Base-by-base conservation (phyloP, 2,329 filamentous ascomycete species). In the Fusarium buxicola region DNA sequence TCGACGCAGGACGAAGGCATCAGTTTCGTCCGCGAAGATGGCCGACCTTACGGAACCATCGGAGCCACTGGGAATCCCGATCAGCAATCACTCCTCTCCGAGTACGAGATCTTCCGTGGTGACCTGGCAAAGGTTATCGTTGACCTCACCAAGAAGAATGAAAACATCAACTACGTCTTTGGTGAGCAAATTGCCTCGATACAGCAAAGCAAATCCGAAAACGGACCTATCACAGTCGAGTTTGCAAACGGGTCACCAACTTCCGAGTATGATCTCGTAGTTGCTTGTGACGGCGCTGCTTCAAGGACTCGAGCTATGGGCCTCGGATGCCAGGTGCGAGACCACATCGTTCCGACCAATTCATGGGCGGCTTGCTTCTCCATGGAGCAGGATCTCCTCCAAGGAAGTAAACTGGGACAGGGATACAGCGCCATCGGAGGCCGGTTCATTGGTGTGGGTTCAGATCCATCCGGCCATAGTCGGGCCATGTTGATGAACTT, bases 321-420 rank as follows among this genome's bases (percentile, higher is more conserved):
- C 2, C 21, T 59, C 7, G 56, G 56, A 8, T 40, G 56, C 7
- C 21, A 40, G 12, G 55, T 54, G 8, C 39, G 40, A 3, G 34
- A 59, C 27, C 16, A 43, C 8, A 31, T 59, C 9, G 7, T 59
- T 3, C 34, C 55, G 4, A 59, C 55, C 8, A 77, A 80, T 59
- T 63, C 48, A 55, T 82, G 79, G 77, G 71, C 73, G 0, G 77
- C 79, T 0, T 83, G 73, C 59, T 84, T 78, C 63, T 73, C 77
- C 8, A 73, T 77, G 2, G n/a, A 71, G 1, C 44, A 75, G 16
- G 77, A 81, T 49, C 50, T 82, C 7, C 68, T 81, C 21, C 32
- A 73, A 1, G 76, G 76, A 16, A 74, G 70, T 43, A 77, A 70
- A 35, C 61, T 79, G 2, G 78, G 73, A 3, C 65, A 77, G 10